Evolutionary conservation across 2,329 filamentous ascomycete species (phyloP).

Genomic region (Alternaria sp.): DNA sequence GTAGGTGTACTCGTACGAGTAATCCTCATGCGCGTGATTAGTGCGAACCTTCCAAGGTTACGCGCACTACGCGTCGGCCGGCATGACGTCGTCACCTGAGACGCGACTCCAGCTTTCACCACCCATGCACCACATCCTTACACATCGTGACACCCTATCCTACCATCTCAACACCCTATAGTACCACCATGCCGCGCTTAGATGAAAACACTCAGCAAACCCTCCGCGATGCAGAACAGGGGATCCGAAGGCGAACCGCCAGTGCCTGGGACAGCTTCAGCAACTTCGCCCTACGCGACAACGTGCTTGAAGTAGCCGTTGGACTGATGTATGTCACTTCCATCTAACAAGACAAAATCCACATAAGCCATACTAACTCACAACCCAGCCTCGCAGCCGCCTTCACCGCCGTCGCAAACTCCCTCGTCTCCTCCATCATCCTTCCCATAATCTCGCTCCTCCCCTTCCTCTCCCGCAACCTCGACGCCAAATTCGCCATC

Average conservation of each 20-base stretch:
- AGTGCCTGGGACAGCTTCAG: slow-evolving; percentile 68
- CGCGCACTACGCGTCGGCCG: background rate
- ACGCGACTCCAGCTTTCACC: background rate
- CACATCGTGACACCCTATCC: background rate
- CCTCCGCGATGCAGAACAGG: slow-evolving; percentile 57
- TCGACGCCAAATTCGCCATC: slow-evolving; percentile 76
- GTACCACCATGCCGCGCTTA: slow-evolving; percentile 35
- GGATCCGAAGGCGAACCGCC: slow-evolving; percentile 52
- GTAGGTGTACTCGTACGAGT: background rate
- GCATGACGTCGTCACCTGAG: slow-evolving; percentile 5
- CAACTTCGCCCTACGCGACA: slow-evolving; percentile 76
- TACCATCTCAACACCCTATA: background rate
- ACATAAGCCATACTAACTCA: background rate
- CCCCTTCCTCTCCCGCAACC: slow-evolving; percentile 71
- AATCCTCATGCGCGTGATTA: background rate
- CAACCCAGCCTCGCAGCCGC: slow-evolving; percentile 66
- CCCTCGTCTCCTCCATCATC: slow-evolving; percentile 73
- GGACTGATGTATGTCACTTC: slow-evolving; percentile 66
- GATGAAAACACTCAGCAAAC: slow-evolving; percentile 46
- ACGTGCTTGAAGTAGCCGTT: slow-evolving; percentile 77
- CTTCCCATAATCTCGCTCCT: slow-evolving; percentile 73
- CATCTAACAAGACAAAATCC: too few species aligned
- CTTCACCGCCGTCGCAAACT: slow-evolving; percentile 74
- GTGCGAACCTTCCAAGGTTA: background rate
- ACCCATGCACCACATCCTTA: background rate